phyloP scores from a whole-genome alignment of 306 rosid genomes.

The Cicer judaicum region DNA sequence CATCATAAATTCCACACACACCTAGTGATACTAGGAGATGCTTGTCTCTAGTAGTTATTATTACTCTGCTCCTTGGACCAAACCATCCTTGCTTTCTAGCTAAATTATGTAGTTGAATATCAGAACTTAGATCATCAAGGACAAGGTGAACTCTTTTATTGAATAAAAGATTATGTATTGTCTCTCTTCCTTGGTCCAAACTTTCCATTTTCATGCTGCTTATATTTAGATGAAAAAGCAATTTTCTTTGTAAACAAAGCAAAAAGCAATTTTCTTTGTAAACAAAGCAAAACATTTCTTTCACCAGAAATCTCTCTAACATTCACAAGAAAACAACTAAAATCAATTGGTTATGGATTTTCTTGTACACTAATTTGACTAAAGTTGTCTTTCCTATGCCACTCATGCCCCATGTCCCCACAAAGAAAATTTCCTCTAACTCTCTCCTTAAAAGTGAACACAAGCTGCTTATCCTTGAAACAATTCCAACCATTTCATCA shows the following conservation, averaged over 20 bases:
- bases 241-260: constrained; percentile 27
- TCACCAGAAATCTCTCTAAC: constrained; percentile 10
- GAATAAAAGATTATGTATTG: constrained; percentile 22
- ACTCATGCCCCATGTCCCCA: constrained; percentile 38
- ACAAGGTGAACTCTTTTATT: constrained; percentile 43
- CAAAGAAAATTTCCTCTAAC: background rate
- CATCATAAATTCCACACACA: background rate
- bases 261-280: constrained; percentile 37
- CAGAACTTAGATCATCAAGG: constrained; percentile 48
- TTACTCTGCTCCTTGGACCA: constrained; percentile 35
- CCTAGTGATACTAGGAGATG: constrained; percentile 14
- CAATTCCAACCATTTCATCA: constrained; percentile 17
- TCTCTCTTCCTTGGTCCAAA: constrained; percentile 16
- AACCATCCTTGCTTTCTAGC: constrained; percentile 45
- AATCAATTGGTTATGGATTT: constrained; percentile 25
- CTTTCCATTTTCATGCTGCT: background rate
- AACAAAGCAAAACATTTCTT: constrained; percentile 21
- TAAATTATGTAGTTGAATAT: constrained; percentile 37
- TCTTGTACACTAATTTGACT: background rate
- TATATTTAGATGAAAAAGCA: constrained; percentile 20
- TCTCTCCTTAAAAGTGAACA: too few species aligned
- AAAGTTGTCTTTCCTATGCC: constrained; percentile 39
- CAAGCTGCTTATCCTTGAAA: too few species aligned
- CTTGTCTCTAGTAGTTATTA: constrained; percentile 45
- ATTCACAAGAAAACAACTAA: constrained; percentile 23